These are phyloP conservation scores for Penicillium sp. DNA, from an alignment of 2,329 filamentous ascomycete species.

Conservation along the genomic window DNA sequence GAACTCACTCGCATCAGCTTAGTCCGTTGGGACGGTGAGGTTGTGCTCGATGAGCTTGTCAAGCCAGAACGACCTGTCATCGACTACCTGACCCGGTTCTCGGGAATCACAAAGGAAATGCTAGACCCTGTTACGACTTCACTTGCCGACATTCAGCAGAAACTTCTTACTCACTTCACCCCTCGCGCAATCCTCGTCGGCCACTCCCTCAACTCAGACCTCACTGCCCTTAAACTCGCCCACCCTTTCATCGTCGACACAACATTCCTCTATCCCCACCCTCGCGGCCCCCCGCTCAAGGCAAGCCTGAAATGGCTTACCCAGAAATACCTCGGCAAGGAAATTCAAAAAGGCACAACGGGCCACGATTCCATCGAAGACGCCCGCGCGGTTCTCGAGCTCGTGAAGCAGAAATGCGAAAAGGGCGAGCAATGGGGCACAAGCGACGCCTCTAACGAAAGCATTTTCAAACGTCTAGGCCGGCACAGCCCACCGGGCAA, in stretches of 20 bases:
- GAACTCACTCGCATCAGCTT: conserved; percentile 89
- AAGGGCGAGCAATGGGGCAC: conserved; percentile 87
- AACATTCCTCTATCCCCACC: conserved; percentile 85
- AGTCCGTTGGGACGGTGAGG: conserved; percentile 80
- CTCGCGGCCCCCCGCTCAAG: conserved; percentile 85
- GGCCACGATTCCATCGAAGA: conserved; percentile 96
- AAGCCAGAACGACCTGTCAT: conserved; percentile 86
- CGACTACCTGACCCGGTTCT: conserved; percentile 90
- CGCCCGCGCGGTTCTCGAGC: conserved; percentile 85
- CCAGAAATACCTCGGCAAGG: conserved; percentile 81
- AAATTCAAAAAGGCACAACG: conserved; percentile 80
- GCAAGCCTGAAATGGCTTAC: conserved; percentile 88
- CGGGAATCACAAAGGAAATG: conserved; percentile 88
- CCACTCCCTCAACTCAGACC: conserved; percentile 56
- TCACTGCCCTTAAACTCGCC: conserved; percentile 81
- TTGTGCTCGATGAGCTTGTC: conserved; percentile 87
- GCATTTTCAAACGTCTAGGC: conserved; percentile 82
- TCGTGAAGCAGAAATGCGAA: conserved; percentile 95
- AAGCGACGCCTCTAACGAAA: conserved; percentile 78
- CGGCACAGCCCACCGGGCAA: conserved; percentile 56
- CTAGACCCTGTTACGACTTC: conserved; percentile 83
- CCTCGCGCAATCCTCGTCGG: conserved; percentile 52
- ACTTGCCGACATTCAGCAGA: conserved; percentile 78
- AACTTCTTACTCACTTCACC: conserved; percentile 71
- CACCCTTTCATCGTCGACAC: conserved; percentile 96